Base-by-base conservation (phyloP, 352 stramenopile species). In the Phytophthora aleatoria region DNA sequence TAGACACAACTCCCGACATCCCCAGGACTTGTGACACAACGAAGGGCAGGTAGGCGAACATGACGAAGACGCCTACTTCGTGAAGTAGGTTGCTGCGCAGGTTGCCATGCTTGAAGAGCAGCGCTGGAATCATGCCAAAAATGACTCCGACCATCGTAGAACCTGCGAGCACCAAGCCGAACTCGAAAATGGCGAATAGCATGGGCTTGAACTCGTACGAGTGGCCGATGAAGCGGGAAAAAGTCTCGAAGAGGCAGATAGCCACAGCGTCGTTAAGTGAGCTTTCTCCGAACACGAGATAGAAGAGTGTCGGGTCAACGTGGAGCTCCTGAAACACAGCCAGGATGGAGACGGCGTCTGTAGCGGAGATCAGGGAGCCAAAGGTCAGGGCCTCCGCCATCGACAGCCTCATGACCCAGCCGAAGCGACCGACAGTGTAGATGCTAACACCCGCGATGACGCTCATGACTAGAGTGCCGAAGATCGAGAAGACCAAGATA, bases 211-310 rank as follows among this genome's bases (percentile, higher is more conserved):
- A 79, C 44, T 82, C 83, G 69, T 97, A 90, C 26, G 92, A 88
- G 54, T 92, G 87, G 5, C 88, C 88, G 31, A 98, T 91, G 66
- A 97, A 97, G 60, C 97, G 93, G 20, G 87, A 85, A 66, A 97
- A 97, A 3, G 92, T 95, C 48, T 95, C 85, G 66, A 98, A 98
- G 6, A 98, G 73, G 43, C 96, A 96, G 59, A 99, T 96, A 8
- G 84, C 89, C 11, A 98, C 89, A 5, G 94, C 94, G 64, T 99
- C 95, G 70, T 98, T 99, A 27, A 99, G 74, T 30, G 94, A 97
- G 42, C 81, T 96, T 75, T 98, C 95, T 48, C 95, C 95, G 84
- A 98, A 98, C 11, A 98, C 90, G 27, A 98, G 72, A 64, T 98
- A 98, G 67, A 98, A 98, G 4, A 98, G 73, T 50, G 86, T 93